These are phyloP conservation scores for Xylaria curta DNA, from an alignment of 495 filamentous ascomycete genomes.

Conservation along the genomic window DNA sequence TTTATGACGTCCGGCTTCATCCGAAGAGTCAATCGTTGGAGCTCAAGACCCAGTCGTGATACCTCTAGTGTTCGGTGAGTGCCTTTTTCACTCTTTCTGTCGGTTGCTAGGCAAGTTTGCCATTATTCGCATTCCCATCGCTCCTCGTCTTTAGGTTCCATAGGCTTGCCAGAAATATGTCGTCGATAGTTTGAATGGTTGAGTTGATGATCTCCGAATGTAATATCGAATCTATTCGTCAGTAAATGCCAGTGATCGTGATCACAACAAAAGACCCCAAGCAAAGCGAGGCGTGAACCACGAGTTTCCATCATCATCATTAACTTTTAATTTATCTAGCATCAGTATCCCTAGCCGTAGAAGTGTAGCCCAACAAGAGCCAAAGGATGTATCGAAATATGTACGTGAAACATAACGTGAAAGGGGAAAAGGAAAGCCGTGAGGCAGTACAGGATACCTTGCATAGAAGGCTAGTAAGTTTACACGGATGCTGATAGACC, in stretches of 20 bases:
- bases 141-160: neutral
- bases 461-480: neutral
- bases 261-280: neutral
- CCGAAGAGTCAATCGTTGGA: neutral
- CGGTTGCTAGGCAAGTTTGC: neutral
- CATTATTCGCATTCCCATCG: neutral
- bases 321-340: conserved; percentile 28
- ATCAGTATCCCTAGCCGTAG: conserved; percentile 29
- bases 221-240: neutral
- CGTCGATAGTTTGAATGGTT: neutral
- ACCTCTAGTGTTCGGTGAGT: neutral
- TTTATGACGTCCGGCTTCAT: neutral
- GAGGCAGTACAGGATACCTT: conserved; percentile 14
- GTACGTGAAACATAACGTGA: conserved; percentile 16
- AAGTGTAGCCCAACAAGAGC: conserved; percentile 22
- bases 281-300: neutral
- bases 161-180: neutral
- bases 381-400: conserved; percentile 18
- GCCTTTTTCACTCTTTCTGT: neutral
- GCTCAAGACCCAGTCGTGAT: neutral
- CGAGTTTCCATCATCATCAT: conserved; percentile 25
- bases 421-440: conserved; percentile 9
- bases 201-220: neutral
- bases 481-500: conserved; percentile 3
- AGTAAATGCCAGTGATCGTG: neutral